Conservation (phyloP, 192 early-diverging fungal genomes). For the Geranomyces michiganensis region DNA sequence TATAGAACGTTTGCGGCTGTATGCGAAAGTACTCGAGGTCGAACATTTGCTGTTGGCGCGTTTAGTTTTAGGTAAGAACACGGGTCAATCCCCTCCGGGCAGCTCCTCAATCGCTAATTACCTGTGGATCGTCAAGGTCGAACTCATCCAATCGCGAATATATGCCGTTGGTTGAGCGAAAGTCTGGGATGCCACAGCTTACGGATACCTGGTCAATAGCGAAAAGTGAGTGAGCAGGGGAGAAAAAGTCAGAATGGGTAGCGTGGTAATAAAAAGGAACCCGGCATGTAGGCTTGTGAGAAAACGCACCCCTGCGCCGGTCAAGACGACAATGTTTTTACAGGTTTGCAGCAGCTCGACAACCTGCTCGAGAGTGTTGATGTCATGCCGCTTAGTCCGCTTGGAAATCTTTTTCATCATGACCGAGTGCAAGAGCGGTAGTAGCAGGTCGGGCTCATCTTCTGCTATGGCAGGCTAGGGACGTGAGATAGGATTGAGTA, state of each 20-base stretch:
- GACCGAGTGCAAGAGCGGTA: slow-evolving; percentile 35
- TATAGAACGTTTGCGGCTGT: slow-evolving; percentile 90
- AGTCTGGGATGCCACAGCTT: slow-evolving; percentile 96
- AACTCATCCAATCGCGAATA: slow-evolving; percentile 84
- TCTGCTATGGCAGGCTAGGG: neutral
- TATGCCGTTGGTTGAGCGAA: slow-evolving; percentile 90
- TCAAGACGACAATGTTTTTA: slow-evolving; percentile 85
- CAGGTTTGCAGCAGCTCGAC: slow-evolving; percentile 58
- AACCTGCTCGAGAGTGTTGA: slow-evolving; percentile 60
- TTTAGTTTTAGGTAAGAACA: neutral
- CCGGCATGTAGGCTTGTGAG: neutral
- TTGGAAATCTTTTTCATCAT: slow-evolving; percentile 41
- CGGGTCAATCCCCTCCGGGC: neutral
- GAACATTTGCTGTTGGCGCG: slow-evolving; percentile 82
- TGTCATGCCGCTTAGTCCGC: slow-evolving; percentile 47
- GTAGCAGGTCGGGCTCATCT: slow-evolving; percentile 24
- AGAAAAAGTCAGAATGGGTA: too few species aligned
- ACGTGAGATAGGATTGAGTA: neutral
- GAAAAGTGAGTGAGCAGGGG: slow-evolving; percentile 81
- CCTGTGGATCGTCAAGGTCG: slow-evolving; percentile 88
- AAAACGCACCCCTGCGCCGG: slow-evolving; percentile 76
- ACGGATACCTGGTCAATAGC: slow-evolving; percentile 70
- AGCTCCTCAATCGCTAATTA: too few species aligned
- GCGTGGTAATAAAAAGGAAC: neutral
- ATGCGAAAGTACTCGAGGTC: slow-evolving; percentile 89